phyloP scores from a whole-genome alignment of 768 basidiomycete genomes.

The Agrocybe praecox region DNA sequence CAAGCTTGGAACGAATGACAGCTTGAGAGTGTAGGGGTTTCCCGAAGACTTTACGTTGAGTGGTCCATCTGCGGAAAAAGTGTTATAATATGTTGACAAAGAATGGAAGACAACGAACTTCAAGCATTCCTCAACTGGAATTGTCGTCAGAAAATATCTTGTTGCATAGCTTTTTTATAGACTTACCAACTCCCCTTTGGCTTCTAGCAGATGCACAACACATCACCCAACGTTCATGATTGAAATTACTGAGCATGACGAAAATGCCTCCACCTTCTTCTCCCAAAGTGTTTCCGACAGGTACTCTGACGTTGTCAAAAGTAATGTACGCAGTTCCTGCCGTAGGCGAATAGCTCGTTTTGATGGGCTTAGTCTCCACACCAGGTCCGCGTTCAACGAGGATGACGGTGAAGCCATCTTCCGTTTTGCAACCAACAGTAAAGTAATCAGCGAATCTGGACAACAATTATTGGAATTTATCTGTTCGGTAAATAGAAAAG shows the following conservation, averaged over 20 bases:
- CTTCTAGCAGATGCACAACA: conserved; percentile 69
- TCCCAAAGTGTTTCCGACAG: conserved; percentile 82
- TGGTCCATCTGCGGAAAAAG: conserved; percentile 62
- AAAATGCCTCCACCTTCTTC: conserved; percentile 47
- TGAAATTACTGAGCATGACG: conserved; percentile 76
- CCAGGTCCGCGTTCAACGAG: conserved; percentile 63
- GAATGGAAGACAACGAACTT: conserved; percentile 45
- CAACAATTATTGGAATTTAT: neutral
- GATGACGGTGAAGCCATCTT: conserved; percentile 77
- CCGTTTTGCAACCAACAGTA: conserved; percentile 74
- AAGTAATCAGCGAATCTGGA: conserved; percentile 59
- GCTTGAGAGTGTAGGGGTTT: conserved; percentile 83
- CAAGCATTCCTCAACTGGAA: conserved; percentile 78
- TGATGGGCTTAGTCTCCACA: conserved; percentile 80
- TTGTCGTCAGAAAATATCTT: neutral
- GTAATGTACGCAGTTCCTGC: conserved; percentile 89
- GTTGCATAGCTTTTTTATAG: neutral
- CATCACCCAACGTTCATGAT: conserved; percentile 96
- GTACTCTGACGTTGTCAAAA: conserved; percentile 84
- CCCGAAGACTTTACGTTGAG: conserved; percentile 90
- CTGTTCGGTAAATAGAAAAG: neutral
- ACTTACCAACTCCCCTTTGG: conserved; percentile 33
- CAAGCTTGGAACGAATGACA: conserved; percentile 87
- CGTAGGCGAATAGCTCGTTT: conserved; percentile 74
- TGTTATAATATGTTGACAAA: neutral